These are phyloP conservation scores for Pleurotus ostreatus DNA, from an alignment of 768 basidiomycete genomes.

Conservation along the genomic window DNA sequence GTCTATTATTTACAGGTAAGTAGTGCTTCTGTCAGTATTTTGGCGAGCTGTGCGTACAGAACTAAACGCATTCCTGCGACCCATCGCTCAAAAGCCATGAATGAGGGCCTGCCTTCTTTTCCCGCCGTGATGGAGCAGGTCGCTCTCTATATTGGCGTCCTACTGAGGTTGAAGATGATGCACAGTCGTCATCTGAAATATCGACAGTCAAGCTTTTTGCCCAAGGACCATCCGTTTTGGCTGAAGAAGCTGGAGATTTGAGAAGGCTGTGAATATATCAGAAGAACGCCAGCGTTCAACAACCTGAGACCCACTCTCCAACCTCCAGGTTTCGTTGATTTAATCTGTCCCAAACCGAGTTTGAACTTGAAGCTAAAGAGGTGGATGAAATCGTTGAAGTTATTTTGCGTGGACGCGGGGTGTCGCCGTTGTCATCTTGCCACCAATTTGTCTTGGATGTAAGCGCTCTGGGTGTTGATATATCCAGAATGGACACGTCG, in stretches of 20 bases:
- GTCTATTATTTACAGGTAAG: too few species aligned
- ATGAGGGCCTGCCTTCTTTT: not conserved
- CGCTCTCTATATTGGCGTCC: not conserved
- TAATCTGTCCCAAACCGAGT: not conserved
- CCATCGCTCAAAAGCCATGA: conserved; percentile 4
- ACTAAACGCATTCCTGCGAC: not conserved
- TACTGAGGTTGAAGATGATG: not conserved
- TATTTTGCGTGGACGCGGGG: not conserved
- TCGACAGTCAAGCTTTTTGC: not conserved
- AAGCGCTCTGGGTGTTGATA: too few species aligned
- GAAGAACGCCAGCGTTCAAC: too few species aligned
- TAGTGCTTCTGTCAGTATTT: too few species aligned
- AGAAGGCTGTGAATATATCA: too few species aligned
- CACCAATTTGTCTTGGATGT: not conserved
- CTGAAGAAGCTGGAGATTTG: not conserved
- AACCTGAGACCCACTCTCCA: too few species aligned
- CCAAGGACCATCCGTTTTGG: not conserved
- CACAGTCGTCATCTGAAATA: not conserved
- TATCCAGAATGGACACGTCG: too few species aligned
- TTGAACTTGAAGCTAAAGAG: not conserved
- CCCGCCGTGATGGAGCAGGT: not conserved
- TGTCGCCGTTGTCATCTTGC: not conserved
- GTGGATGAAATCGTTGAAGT: not conserved
- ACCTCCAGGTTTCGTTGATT: not conserved
- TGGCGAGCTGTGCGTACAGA: too few species aligned